These are phyloP conservation scores for Mortierella sp. DNA, from an alignment of 371 early-diverging fungal species.

Conservation along the genomic window DNA sequence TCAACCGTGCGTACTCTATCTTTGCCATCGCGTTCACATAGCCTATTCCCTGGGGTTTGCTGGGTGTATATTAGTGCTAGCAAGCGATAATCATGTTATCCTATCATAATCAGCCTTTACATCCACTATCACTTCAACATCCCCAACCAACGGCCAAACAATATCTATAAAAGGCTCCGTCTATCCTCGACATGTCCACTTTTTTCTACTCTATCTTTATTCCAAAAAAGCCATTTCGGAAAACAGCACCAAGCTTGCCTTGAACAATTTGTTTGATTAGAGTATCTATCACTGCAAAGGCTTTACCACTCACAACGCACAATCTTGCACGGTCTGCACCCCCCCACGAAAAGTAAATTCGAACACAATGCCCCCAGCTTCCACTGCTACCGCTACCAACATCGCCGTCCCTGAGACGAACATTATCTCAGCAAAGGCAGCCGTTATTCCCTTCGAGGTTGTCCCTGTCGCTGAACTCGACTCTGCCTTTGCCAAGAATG, in stretches of 20 bases:
- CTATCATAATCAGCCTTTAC: neutral
- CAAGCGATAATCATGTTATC: neutral
- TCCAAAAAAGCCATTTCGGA: slow-evolving; percentile 1
- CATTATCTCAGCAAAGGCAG: neutral
- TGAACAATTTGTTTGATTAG: neutral
- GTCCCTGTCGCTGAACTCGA: slow-evolving; percentile 19
- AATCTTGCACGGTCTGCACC: slow-evolving; percentile 53
- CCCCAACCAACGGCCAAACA: neutral
- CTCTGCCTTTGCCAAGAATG: slow-evolving; percentile 31
- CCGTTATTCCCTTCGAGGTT: slow-evolving; percentile 21
- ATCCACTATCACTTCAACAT: too few species aligned
- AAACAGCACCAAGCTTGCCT: slow-evolving; percentile 4
- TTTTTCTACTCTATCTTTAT: slow-evolving; percentile 1
- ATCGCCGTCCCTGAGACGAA: neutral
- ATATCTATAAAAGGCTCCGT: neutral
- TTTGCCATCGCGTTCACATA: neutral
- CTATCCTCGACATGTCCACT: neutral
- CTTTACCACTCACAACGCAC: neutral
- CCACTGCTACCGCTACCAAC: slow-evolving; percentile 15
- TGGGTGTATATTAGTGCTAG: neutral
- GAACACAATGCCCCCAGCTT: slow-evolving; percentile 37
- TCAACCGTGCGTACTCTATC: neutral
- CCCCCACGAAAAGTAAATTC: slow-evolving; percentile 41
- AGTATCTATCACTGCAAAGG: neutral
- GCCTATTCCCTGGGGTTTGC: neutral